Conservation (phyloP, 495 filamentous ascomycete genomes). For the Emericellopsis terricola region DNA sequence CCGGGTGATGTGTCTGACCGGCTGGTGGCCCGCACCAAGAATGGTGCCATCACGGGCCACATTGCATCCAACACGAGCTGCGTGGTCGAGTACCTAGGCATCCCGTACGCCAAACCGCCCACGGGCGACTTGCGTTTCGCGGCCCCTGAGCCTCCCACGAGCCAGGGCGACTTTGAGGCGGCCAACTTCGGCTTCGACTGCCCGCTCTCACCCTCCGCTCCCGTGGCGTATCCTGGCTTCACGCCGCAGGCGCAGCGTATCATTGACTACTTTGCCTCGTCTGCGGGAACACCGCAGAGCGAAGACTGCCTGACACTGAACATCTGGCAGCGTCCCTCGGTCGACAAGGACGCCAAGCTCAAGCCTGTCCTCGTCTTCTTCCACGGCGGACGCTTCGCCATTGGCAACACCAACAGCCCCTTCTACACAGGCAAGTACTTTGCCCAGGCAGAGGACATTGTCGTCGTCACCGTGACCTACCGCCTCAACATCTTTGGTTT, state of each 20-base stretch:
- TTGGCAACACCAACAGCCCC: conserved; percentile 9
- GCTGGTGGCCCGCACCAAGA: too few relatives aligned
- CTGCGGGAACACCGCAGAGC: conserved; percentile 5
- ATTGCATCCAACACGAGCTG: conserved; percentile 13
- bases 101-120: conserved; percentile 28
- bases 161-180: conserved; percentile 3
- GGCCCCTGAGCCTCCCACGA: not conserved
- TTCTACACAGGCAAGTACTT: conserved; percentile 19
- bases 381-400: conserved; percentile 11
- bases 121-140: conserved; percentile 24
- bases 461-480: conserved; percentile 48
- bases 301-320: conserved; percentile 43
- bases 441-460: conserved; percentile 27
- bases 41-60: conserved; percentile 27
- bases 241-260: conserved; percentile 9
- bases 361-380: conserved; percentile 17
- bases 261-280: conserved; percentile 7
- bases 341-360: conserved; percentile 1
- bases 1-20: too few relatives aligned
- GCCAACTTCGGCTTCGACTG: conserved; percentile 7
- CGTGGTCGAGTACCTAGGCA: conserved; percentile 31
- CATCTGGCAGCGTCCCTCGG: conserved; percentile 21
- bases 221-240: conserved; percentile 6
- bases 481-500: conserved; percentile 49
- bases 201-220: conserved; percentile 6